Evolutionary conservation across 2,329 filamentous ascomycete genomes (phyloP).

Genomic region (Ophiostoma quercus): DNA sequence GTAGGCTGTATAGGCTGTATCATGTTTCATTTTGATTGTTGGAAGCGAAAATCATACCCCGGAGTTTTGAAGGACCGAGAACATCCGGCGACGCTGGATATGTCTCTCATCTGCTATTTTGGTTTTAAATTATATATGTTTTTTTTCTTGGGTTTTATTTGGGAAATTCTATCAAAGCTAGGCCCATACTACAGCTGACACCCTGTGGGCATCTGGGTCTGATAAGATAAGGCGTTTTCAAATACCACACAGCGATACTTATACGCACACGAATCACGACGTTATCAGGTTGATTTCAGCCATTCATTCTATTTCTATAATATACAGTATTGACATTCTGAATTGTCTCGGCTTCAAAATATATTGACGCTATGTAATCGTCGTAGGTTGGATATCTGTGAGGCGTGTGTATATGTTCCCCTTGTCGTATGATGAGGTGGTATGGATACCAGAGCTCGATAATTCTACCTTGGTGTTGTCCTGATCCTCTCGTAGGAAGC

Average conservation of each 20-base stretch:
- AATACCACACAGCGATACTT: constrained; percentile 8
- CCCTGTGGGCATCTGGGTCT: background rate
- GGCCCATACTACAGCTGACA: background rate
- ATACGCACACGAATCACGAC: background rate
- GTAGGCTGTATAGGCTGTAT: constrained; percentile 13
- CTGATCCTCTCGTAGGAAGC: too few species aligned
- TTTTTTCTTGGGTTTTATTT: background rate
- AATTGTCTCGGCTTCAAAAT: too few species aligned
- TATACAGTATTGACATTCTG: too few species aligned
- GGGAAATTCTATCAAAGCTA: background rate
- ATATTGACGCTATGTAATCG: too few species aligned
- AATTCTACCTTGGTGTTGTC: too few species aligned
- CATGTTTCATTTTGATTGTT: background rate
- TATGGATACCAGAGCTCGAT: too few species aligned
- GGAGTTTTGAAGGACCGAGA: constrained; percentile 8
- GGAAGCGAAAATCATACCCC: constrained; percentile 7
- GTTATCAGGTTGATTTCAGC: background rate
- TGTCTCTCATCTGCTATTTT: background rate
- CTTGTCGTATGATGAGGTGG: too few species aligned
- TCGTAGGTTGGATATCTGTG: too few species aligned
- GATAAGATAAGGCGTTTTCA: background rate
- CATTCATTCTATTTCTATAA: too few species aligned
- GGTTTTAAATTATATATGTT: background rate
- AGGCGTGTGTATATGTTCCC: too few species aligned
- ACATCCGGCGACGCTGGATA: background rate